Evolutionary conservation across 169 alveolate species (phyloP), one percentile per base, ranked within the genome.

Genomic region (Cryptosporidium canis): DNA sequence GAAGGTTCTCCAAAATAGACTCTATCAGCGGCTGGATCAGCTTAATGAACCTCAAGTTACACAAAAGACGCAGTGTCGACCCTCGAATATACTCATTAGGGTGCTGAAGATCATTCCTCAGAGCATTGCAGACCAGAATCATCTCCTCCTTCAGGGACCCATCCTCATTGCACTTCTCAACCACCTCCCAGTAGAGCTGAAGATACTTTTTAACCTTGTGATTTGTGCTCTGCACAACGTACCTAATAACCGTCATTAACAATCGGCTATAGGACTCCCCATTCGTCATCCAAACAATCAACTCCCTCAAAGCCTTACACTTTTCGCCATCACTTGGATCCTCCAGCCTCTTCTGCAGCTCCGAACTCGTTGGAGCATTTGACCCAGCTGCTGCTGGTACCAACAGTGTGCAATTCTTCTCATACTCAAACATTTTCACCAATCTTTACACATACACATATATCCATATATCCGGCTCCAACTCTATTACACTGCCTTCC

Each of bases 41-140:
- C 68, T 95, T 97, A 56, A 94, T 92, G 83, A 95, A 92, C 83
- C 94, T 93, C 85, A 98, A 91, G 90, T 96, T 96, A 45, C 98
- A 93, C 31, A 98, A 92, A 63, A 98, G 92, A 72, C 99, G 92
- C 37, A 98, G 90, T n/a, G 98, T 97, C 29, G 99, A 94, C 2
- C 99, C 99, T 83, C 99, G 83, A 5, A 98, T 96, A 72, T 94
- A 98, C 68, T 98, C 99, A 90, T 98, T 98, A 0, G 99, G 99
- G 45, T 97, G 96, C 27, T 95, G 94, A 37, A 98, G 91, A 87
- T 98, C 99, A 71, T 97, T 97, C 83, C 99, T 90, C 83, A 98
- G 90, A 11, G 98, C 98, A 93, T 98, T 98, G 92, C 99, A 98
- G 27, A 97, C 98, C 71, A 98, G 90, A 33, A 97, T 96, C 95